Evolutionary conservation across 345 rosid genomes (phyloP), one percentile per base, ranked within the genome.

Genomic region (Crucihimalaya himalaica): DNA sequence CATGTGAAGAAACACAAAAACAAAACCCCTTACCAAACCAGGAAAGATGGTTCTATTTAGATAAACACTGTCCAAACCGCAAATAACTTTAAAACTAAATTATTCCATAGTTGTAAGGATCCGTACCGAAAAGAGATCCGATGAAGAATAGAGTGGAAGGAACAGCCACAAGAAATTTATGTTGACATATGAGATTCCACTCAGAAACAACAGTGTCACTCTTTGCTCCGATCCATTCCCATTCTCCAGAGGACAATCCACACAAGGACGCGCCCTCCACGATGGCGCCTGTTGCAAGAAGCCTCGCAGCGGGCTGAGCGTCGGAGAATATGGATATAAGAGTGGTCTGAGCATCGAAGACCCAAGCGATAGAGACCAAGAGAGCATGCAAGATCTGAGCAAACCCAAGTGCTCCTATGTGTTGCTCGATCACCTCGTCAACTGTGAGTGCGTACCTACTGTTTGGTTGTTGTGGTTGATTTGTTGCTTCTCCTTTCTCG

Each of bases 131-230:
- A 0, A 91, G 83, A 10, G 97, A 88, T 11, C 97, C 97, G 5
- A 91, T 66, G 51, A 91, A 91, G 84, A 91, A 88, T 45, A 86
- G 85, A 4, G 89, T 86, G 4, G 94, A 84, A 1, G 97, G 97
- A n/a, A 86, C 45, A 13, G 92, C 92, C 25, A 87, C 90, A 25
- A 89, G 82, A 75, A 86, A 89, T 77, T 75, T 87, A 45, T 80
- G 87, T 53, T 89, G 81, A 68, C 96, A 87, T 0, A 89, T 53
- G 19, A 91, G 93, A 71, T 76, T 71, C 93, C 93, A 91, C 59
- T 91, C 93, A 1, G 92, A 82, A 21, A 89, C 80, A 5, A 76
- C 76, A 45, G 93, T 85, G 31, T 82, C 75, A 32, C 31, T 67
- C 18, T 64, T 63, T 6, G 85, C 86, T n/a, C 80, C 87, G 7